A percentile compares a stretch with the other conserved stretches of the same genome.
These are phyloP conservation scores for Rutstroemia sp. DNA, from an alignment of 2,329 filamentous ascomycete species.

Conservation along the genomic window DNA sequence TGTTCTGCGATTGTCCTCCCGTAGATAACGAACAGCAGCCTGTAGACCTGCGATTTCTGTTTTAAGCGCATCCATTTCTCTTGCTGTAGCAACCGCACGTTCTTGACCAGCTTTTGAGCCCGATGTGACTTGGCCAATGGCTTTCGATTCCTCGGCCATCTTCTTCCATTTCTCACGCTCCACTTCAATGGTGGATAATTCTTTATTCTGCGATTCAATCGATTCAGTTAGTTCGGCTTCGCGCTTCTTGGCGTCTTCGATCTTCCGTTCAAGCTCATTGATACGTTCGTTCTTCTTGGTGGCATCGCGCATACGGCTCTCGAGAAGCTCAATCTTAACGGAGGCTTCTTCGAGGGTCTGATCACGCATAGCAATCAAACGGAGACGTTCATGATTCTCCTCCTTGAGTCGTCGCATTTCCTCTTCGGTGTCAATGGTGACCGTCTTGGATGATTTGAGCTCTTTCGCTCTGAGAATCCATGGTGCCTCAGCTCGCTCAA, in stretches of 20 bases:
- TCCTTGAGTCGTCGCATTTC: slow-evolving; percentile 75
- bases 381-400: slow-evolving; percentile 70
- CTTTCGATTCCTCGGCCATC: slow-evolving; percentile 55
- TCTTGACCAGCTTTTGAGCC: slow-evolving; percentile 53
- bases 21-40: slow-evolving; percentile 58
- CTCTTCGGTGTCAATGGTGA: slow-evolving; percentile 76
- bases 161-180: slow-evolving; percentile 67
- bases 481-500: slow-evolving; percentile 67
- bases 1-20: slow-evolving; percentile 58
- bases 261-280: slow-evolving; percentile 52
- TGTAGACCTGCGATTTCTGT: slow-evolving; percentile 59
- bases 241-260: slow-evolving; percentile 45
- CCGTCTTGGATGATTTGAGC: slow-evolving; percentile 72
- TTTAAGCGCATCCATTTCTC: slow-evolving; percentile 66
- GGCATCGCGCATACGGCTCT: slow-evolving; percentile 79
- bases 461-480: slow-evolving; percentile 80
- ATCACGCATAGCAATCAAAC: slow-evolving; percentile 64
- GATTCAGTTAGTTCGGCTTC: slow-evolving; percentile 51
- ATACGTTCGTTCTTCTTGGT: slow-evolving; percentile 68
- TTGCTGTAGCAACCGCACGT: slow-evolving; percentile 59
- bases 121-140: slow-evolving; percentile 39
- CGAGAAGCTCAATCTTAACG: slow-evolving; percentile 90
- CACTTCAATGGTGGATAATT: slow-evolving; percentile 55
- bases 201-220: slow-evolving; percentile 59
- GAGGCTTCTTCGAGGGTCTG: slow-evolving; percentile 77